phyloP scores from a whole-genome alignment of 2,329 filamentous ascomycete genomes.

The Aspergillus transmontanensis region DNA sequence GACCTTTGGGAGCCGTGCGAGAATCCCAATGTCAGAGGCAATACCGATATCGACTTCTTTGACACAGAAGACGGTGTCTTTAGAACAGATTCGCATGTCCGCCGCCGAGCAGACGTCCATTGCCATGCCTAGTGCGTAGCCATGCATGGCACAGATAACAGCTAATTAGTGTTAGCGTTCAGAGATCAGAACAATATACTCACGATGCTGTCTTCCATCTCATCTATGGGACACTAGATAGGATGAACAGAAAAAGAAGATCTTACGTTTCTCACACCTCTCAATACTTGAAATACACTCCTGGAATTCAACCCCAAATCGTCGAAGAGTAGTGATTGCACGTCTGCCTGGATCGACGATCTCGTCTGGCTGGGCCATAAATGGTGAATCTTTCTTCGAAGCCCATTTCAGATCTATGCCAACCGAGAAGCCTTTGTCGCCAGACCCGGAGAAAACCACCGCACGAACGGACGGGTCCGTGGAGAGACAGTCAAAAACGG shows the following conservation, averaged over 20 bases:
- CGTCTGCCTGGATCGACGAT: not conserved
- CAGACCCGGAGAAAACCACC: not conserved
- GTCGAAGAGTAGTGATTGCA: not conserved
- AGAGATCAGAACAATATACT: too few relatives aligned
- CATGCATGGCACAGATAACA: not conserved
- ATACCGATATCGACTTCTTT: not conserved
- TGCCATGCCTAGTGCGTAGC: not conserved
- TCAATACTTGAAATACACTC: not conserved
- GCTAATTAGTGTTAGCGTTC: not conserved
- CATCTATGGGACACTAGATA: too few relatives aligned
- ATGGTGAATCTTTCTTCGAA: not conserved
- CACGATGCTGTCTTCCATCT: rapidly evolving
- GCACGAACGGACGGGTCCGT: not conserved
- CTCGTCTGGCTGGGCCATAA: not conserved
- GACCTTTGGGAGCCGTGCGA: not conserved
- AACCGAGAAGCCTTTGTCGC: not conserved
- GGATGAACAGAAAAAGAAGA: not conserved
- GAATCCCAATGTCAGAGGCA: not conserved
- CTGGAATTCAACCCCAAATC: not conserved
- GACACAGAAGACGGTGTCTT: not conserved
- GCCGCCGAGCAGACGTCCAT: not conserved
- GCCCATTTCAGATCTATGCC: not conserved
- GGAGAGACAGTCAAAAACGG: not conserved
- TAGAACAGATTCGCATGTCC: not conserved
- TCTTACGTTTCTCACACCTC: not conserved